Percentiles rank a stretch among this genome's conserved stretches.
phyloP scores from a whole-genome alignment of 345 rosid species.

The Isatis tinctoria region DNA sequence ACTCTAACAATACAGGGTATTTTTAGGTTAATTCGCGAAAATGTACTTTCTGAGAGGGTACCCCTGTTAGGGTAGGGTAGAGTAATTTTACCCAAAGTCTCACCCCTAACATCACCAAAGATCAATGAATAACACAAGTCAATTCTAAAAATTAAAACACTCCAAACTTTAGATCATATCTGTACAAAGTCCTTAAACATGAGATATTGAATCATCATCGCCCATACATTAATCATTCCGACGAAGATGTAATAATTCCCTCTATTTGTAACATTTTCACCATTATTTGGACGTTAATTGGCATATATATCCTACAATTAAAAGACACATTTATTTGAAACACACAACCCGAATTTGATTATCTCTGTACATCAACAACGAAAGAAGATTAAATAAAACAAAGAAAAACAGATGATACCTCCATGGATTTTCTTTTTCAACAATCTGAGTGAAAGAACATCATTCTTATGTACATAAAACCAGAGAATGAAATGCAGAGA shows the following conservation, averaged over 20 bases:
- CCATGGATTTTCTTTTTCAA: neutral
- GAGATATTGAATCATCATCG: neutral
- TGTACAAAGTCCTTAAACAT: neutral
- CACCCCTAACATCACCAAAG: too few species aligned
- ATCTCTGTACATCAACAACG: conserved; percentile 9
- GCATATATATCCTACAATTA: neutral
- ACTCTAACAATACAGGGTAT: too few species aligned
- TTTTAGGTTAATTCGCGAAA: too few species aligned
- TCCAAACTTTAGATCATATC: too few species aligned
- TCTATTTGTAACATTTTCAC: neutral
- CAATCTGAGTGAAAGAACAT: conserved; percentile 22
- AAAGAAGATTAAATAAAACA: neutral
- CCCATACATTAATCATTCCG: neutral
- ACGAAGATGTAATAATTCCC: conserved; percentile 3
- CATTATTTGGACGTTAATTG: neutral
- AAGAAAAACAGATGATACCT: neutral
- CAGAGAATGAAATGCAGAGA: conserved; percentile 22
- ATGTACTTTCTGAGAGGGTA: too few species aligned
- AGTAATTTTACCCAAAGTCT: too few species aligned
- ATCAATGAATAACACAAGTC: too few species aligned
- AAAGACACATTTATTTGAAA: neutral
- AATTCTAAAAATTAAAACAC: too few species aligned
- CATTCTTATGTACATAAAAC: conserved; percentile 27
- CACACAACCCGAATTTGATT: neutral
- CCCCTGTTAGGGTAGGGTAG: too few species aligned